A percentile compares a stretch with the other conserved stretches of the same genome.
Evolutionary conservation across 2,329 filamentous ascomycete species (phyloP).

Genomic region (Pseudogymnoascus sp.): DNA sequence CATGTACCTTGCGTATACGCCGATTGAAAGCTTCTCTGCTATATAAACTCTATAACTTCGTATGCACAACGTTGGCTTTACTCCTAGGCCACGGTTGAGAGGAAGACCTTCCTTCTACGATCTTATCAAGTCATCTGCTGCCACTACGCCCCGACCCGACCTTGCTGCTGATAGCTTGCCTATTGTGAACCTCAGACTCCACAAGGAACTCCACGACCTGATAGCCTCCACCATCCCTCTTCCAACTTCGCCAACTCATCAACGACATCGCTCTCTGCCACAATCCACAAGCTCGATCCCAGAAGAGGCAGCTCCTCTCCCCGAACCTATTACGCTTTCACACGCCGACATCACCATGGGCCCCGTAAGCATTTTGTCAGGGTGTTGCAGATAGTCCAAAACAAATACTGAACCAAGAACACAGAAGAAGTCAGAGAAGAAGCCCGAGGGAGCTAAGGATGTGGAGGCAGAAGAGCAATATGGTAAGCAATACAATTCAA

Average conservation of each 20-base stretch:
- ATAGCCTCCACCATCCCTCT: conserved; percentile 25
- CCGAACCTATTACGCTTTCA: conserved; percentile 12
- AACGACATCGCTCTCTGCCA: conserved; percentile 12
- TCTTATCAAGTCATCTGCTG: conserved; percentile 38
- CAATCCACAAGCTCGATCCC: conserved; percentile 27
- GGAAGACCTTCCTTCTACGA: conserved; percentile 55
- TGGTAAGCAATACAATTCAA: conserved; percentile 35
- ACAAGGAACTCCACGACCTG: conserved; percentile 19
- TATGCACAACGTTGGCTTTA: conserved; percentile 9
- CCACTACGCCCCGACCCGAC: conserved; percentile 29
- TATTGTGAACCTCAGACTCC: conserved; percentile 19
- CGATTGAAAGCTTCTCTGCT: neutral
- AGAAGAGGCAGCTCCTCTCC: conserved; percentile 9
- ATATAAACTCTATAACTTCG: neutral
- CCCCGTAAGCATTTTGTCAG: conserved; percentile 20
- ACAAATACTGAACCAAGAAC: neutral
- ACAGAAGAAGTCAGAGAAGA: conserved; percentile 25
- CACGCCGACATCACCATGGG: conserved; percentile 30
- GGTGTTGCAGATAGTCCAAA: neutral
- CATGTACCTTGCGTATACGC: conserved; percentile 4
- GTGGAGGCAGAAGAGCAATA: conserved; percentile 44
- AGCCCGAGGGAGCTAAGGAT: conserved; percentile 33
- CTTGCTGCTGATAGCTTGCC: conserved; percentile 34
- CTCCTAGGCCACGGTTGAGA: conserved; percentile 44
- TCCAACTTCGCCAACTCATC: conserved; percentile 24